Base-by-base conservation (phyloP, 345 rosid genomes). In the Lumnitzera racemosa region DNA sequence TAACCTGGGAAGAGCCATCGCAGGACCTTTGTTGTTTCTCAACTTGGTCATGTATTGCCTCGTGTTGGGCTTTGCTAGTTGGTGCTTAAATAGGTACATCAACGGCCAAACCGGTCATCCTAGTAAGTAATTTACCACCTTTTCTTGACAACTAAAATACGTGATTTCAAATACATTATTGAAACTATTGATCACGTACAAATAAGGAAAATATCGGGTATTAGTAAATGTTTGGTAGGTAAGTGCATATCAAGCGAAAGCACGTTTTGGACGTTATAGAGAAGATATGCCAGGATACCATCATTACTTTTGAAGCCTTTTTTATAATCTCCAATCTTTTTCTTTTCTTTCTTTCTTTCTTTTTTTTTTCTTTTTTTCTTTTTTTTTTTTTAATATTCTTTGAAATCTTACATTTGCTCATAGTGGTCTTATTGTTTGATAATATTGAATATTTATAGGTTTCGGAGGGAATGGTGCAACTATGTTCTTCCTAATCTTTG, bases 401-500 rank as follows among this genome's bases (percentile, higher is more conserved):
- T 29, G 36, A 29, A 29, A 3, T 29, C 20, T 20, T 20, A 20
- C 20, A 20, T 20, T 20, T 29, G 0, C 0, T 17, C 2, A 0
- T 14, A 51, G 4, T 29, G 17, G 43, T 6, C 12, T 6, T 5
- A n/a, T 23, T 29, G 49, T 10, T 20, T 49, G 20, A 20, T 12
- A 2, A 13, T 10, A 50, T 1, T 36, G 46, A 2, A 8, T 17
- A 9, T 15, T 49, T 55, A 2, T 67, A 85, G 95, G 99, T 71
- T 84, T 94, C 29, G 96, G 91, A 54, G 96, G 90, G 24, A 90
- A 90, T 31, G 99, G 95, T 47, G 99, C 97, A 41, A 94, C 99
- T 0, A 65, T 71, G 57, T 83, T 94, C 62, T 94, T 90, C 74
- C 60, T 94, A 68, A 71, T 73, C 7, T 86, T 94, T 48, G 58